Evolutionary conservation across 1,139 yeast genomes (phyloP), one percentile per base, ranked within the genome.

Genomic region (Hyphopichia burtonii): DNA sequence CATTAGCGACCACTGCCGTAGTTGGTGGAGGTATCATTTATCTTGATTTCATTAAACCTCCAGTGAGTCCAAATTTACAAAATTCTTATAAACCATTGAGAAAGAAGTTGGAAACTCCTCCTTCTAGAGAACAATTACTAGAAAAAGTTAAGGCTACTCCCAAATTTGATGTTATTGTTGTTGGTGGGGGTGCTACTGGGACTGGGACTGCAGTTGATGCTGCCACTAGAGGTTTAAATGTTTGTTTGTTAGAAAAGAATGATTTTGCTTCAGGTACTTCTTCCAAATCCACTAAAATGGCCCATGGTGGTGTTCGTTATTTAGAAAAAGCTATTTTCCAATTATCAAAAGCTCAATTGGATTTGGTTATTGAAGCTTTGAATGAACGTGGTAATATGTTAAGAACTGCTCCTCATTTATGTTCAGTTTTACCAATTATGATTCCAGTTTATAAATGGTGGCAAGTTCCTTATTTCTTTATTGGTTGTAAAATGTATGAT

Each of bases 151-250:
- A 60, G 28, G 50, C 53, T 30, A 61, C 65, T n/a, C 68, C 74
- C 34, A 73, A 81, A 54, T 91, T 82, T 58, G 98, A 91, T 60
- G 79, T 91, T 27, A 66, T 91, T 51, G 75, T 91, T 50, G 83
- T 91, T 51, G 98, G 98, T 44, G 98, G 96, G 51, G 98, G 98
- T 62, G 97, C 98, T 31, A 84, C 94, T 16, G 98, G 98, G 50
- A 72, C 96, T 7, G 98, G 98, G 44, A 81, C 90, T 39, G 98
- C 97, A 1, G 73, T 91, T 38, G 98, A 91, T 65, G 97, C 97
- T 31, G 81, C 86, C 17, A 80, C 96, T 32, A 78, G 98, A 63
- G 97, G 97, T 31, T 78, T 90, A 53, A 86, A 88, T 59, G 96
- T 90, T 37, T 89, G 95, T 44, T 66, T 91, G 46, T 76, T 91